Evolutionary conservation across 164 flowering plant genomes (phyloP), one percentile per base, ranked within the genome.

Genomic region (Magnolia sinica): DNA sequence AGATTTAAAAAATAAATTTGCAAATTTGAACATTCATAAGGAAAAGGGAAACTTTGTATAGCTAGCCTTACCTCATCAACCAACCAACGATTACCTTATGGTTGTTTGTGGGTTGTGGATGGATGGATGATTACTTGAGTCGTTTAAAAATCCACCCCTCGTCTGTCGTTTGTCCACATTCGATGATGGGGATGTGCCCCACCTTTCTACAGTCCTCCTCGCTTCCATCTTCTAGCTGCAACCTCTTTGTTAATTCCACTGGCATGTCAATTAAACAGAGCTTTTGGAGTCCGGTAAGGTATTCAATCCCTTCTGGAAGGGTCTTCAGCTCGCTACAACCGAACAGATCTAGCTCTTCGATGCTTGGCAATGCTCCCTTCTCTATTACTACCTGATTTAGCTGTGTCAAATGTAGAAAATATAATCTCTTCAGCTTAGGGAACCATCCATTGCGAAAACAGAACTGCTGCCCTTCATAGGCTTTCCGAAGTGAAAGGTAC

Each of bases 291-390:
- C 18, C n/a, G 58, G 24, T 13, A 6, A 71, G 73, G 58, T 49
- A 19, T 50, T 71, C 61, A 16, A 71, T 71, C 10, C 73, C 73
- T 20, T 18, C 18, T 9, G 73, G 73, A 20, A 49, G 24, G 61
- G 3, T 50, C 73, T 71, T 72, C 61, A 72, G 16, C 49, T 52
- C 64, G 24, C 7, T 20, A 52, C 74, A 72, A 3, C 11, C 27
- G 1, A 31, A 1, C 49, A 72, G 19, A 1, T 19, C 7, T 3
- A 72, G 74, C 16, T 51, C 10, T 22, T 22, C n/a, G 45, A 72
- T 10, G 45, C 37, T n/a, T 20, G 74, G 74, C 74, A 72, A 8
- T 72, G 74, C 74, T 7, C 74, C 74, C 4, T 72, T 27, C 45
- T 72, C 65, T 51, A 72, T 72, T 51, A 51, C 8, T 13, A 72